Conservation (phyloP, 179 eudicot species). For the Gypsophila paniculata region DNA sequence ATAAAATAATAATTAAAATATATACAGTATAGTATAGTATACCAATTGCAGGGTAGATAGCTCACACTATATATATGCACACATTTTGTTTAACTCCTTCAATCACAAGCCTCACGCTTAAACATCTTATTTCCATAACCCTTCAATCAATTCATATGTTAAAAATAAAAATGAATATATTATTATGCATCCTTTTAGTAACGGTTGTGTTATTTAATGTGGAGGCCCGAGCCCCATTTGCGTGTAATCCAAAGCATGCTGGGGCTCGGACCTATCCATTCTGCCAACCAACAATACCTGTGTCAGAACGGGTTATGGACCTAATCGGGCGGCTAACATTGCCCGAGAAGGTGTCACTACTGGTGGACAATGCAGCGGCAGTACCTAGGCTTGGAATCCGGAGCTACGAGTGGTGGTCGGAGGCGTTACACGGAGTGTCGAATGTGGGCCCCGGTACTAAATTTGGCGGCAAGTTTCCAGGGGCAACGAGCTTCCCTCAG, state of each 20-base stretch:
- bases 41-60: background rate
- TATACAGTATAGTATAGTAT: too few relatives aligned
- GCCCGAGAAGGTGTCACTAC: conserved; percentile 48
- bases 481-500: conserved; percentile 69
- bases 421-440: conserved; percentile 68
- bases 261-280: conserved; percentile 32
- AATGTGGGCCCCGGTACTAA: conserved; percentile 64
- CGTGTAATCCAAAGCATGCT: conserved; percentile 41
- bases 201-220: conserved; percentile 6
- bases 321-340: conserved; percentile 47
- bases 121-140: conserved; percentile 10
- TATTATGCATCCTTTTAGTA: conserved; percentile 28
- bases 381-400: conserved; percentile 56
- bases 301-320: conserved; percentile 43
- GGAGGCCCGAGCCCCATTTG: conserved; percentile 44
- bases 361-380: conserved; percentile 49
- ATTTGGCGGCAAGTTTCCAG: conserved; percentile 57
- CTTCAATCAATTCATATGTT: background rate
- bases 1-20: background rate
- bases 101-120: conserved; percentile 14
- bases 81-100: conserved; percentile 1
- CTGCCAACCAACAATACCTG: conserved; percentile 32
- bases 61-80: conserved; percentile 25
- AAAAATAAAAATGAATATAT: too few relatives aligned
- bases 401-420: conserved; percentile 77